Evolutionary conservation across 257 asterid genomes (phyloP).

Genomic region (Parsonsia alboflavescens): DNA sequence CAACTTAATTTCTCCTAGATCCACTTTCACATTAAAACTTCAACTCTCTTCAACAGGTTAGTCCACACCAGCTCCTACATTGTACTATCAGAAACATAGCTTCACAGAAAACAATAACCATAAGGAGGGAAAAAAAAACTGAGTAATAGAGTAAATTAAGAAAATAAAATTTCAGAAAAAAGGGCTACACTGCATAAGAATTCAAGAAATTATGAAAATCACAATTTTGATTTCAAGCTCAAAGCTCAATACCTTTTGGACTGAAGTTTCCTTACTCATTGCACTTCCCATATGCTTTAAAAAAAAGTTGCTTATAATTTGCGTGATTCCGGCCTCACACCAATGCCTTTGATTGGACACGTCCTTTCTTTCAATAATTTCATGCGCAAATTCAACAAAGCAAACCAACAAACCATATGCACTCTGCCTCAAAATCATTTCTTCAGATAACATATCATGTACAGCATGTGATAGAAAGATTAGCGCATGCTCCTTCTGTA

Average conservation of each 20-base stretch:
- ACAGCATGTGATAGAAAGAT: slow-evolving; percentile 69
- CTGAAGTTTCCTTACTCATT: slow-evolving; percentile 63
- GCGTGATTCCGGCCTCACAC: slow-evolving; percentile 52
- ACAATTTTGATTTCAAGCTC: slow-evolving; percentile 3
- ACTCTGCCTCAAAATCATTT: slow-evolving; percentile 76
- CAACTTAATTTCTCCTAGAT: neutral
- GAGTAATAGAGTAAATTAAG: neutral
- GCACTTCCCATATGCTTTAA: slow-evolving; percentile 86
- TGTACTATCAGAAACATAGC: neutral
- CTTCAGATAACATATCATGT: slow-evolving; percentile 80
- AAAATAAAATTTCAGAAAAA: neutral
- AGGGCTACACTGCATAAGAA: neutral
- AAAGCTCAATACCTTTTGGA: slow-evolving; percentile 54
- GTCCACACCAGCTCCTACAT: neutral
- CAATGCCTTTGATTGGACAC: slow-evolving; percentile 33
- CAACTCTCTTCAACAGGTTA: neutral
- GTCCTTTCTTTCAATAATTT: slow-evolving; percentile 38
- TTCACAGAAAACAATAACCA: neutral
- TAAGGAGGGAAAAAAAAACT: neutral
- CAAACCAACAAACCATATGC: slow-evolving; percentile 68
- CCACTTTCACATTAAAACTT: neutral
- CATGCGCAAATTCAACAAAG: slow-evolving; percentile 60
- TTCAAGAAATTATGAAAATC: neutral
- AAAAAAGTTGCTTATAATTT: slow-evolving; percentile 47
- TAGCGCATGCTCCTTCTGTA: slow-evolving; percentile 59